phyloP scores from a whole-genome alignment of 192 early-diverging fungal genomes.

The Fimicolochytrium jonesii region DNA sequence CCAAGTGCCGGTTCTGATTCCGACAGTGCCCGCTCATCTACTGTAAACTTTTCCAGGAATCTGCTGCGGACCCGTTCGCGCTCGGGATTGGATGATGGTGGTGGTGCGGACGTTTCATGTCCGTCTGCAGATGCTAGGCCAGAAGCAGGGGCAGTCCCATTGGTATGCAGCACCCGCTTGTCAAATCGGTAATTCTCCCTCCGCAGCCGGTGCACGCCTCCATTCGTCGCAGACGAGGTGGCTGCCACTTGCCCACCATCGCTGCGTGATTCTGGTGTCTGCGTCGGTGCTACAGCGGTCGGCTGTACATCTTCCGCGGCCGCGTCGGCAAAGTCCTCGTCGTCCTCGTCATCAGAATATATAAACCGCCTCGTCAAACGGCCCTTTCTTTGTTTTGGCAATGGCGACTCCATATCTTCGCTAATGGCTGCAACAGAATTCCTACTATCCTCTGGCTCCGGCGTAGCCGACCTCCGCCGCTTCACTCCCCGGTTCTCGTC shows the following conservation, averaged over 20 bases:
- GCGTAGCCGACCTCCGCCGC: neutral
- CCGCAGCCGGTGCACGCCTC: neutral
- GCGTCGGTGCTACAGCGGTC: neutral
- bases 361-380: neutral
- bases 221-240: neutral
- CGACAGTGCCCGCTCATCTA: neutral
- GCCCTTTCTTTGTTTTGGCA: neutral
- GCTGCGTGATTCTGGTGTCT: neutral
- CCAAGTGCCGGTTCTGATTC: neutral
- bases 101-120: neutral
- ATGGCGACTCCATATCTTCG: neutral
- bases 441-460: neutral
- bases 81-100: neutral
- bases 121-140: neutral
- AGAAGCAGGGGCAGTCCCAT: too few species aligned
- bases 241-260: too few species aligned
- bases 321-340: neutral
- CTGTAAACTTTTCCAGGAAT: conserved; percentile 18
- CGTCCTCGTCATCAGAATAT: conserved; percentile 1
- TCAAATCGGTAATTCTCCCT: neutral
- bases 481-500: neutral
- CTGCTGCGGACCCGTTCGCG: neutral
- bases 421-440: neutral
- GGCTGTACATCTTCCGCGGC: neutral
- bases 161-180: neutral